phyloP scores from a whole-genome alignment of 768 basidiomycete genomes.

The Boletus pseudopeckii region DNA sequence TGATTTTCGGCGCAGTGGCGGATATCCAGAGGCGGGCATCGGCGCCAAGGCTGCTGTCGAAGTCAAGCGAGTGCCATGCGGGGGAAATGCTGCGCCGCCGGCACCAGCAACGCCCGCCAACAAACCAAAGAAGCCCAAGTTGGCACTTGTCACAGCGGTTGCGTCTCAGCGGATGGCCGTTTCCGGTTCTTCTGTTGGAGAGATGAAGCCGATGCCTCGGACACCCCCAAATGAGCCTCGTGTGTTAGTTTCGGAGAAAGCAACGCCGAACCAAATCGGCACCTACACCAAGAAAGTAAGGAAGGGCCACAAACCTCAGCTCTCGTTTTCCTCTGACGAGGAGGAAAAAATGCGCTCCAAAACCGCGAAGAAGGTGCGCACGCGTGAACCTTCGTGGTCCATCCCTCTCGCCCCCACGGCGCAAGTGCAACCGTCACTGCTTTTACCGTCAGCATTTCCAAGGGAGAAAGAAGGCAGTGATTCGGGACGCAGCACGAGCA shows the following conservation, averaged over 20 bases:
- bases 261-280: constrained; percentile 15
- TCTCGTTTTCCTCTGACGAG: constrained; percentile 67
- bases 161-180: constrained; percentile 5
- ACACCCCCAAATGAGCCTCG: constrained; percentile 25
- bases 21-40: constrained; percentile 13
- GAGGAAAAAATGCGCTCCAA: constrained; percentile 64
- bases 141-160: neutral
- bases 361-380: constrained; percentile 60
- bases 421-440: constrained; percentile 20
- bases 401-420: constrained; percentile 22
- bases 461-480: constrained; percentile 12
- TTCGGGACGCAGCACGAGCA: constrained; percentile 17
- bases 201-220: constrained; percentile 13
- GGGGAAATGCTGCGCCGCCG: neutral
- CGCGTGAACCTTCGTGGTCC: constrained; percentile 33
- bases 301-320: constrained; percentile 38
- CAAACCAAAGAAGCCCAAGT: constrained; percentile 17
- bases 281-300: constrained; percentile 21
- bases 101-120: constrained; percentile 8
- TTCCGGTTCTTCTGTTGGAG: neutral
- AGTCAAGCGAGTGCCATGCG: constrained; percentile 49
- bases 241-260: constrained; percentile 11
- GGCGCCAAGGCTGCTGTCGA: constrained; percentile 21
- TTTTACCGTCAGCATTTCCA: constrained; percentile 20
- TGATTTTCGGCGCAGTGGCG: constrained; percentile 15